Conservation (phyloP, 1,284 basidiomycete species). For the Rhodotorula glutinis region DNA sequence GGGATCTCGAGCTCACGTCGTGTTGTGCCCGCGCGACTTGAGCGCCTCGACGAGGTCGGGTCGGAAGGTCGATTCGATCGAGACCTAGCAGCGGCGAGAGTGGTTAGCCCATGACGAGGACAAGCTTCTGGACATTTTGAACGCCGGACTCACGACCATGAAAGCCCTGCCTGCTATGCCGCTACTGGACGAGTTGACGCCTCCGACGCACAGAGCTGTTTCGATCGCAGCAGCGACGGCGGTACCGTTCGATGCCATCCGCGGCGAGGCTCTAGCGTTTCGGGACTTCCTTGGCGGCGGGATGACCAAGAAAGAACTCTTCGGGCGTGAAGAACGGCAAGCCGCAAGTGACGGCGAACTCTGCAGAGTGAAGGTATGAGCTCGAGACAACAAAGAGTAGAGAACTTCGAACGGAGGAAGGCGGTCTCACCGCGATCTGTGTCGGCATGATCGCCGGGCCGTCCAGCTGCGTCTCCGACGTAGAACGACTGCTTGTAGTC, state of each 20-base stretch:
- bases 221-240: slow-evolving; percentile 85
- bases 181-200: slow-evolving; percentile 80
- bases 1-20: slow-evolving; percentile 51
- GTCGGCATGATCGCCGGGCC: slow-evolving; percentile 49
- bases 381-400: background rate
- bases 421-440: slow-evolving; percentile 22
- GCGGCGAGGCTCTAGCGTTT: too few relatives aligned
- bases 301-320: slow-evolving; percentile 69
- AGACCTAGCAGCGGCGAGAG: slow-evolving; percentile 50
- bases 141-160: slow-evolving; percentile 58
- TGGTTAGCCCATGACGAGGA: background rate
- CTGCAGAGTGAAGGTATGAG: background rate
- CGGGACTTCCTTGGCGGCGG: background rate
- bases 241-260: slow-evolving; percentile 84
- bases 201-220: slow-evolving; percentile 75
- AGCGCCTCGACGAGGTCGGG: slow-evolving; percentile 59
- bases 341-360: slow-evolving; percentile 75
- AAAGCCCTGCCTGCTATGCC: slow-evolving; percentile 67
- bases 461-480: slow-evolving; percentile 87
- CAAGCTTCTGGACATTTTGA: background rate
- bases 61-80: slow-evolving; percentile 65
- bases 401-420: background rate
- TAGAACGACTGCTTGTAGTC: slow-evolving; percentile 69
- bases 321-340: slow-evolving; percentile 66
- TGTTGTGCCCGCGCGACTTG: slow-evolving; percentile 64